Evolutionary conservation across 2,329 filamentous ascomycete species (phyloP).

Genomic region (Chrysoporthe puriensis): DNA sequence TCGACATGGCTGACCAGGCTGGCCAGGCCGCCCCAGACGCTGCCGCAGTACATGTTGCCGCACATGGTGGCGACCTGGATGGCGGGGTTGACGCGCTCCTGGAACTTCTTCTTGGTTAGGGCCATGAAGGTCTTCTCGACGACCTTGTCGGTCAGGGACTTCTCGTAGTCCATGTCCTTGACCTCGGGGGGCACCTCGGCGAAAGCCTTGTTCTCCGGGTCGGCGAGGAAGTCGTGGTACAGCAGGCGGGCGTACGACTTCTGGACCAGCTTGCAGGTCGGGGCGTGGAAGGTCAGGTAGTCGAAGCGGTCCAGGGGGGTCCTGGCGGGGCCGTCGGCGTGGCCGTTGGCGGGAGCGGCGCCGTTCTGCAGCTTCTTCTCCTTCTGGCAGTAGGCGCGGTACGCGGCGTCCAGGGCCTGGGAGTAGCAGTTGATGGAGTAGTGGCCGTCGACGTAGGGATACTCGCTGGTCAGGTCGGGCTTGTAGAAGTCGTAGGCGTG

Average conservation of each 20-base stretch:
- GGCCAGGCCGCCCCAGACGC: constrained; percentile 77
- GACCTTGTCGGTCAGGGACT: constrained; percentile 78
- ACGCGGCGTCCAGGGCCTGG: constrained; percentile 78
- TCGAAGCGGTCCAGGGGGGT: constrained; percentile 79
- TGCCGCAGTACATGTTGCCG: constrained; percentile 70
- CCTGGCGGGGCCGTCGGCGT: constrained; percentile 58
- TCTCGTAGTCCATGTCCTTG: constrained; percentile 76
- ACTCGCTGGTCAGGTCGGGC: constrained; percentile 85
- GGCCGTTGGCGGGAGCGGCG: constrained; percentile 54
- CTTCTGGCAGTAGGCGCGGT: constrained; percentile 78
- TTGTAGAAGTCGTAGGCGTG: constrained; percentile 92
- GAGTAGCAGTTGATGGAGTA: constrained; percentile 83
- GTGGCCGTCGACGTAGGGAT: constrained; percentile 83
- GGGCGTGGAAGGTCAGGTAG: constrained; percentile 81
- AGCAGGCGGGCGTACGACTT: constrained; percentile 84
- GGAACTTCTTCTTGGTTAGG: constrained; percentile 82
- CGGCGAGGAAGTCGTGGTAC: constrained; percentile 81
- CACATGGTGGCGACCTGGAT: constrained; percentile 79
- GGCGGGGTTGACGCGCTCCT: constrained; percentile 73
- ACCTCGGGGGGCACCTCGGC: constrained; percentile 76
- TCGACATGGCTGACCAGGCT: constrained; percentile 69
- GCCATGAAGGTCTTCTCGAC: constrained; percentile 88
- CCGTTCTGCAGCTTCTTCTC: constrained; percentile 61
- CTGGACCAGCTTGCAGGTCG: constrained; percentile 84
- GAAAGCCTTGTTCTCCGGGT: constrained; percentile 70